Evolutionary conservation across 2,329 filamentous ascomycete species (phyloP), one percentile per base, ranked within the genome.

Genomic region (Fusarium sambucinum): DNA sequence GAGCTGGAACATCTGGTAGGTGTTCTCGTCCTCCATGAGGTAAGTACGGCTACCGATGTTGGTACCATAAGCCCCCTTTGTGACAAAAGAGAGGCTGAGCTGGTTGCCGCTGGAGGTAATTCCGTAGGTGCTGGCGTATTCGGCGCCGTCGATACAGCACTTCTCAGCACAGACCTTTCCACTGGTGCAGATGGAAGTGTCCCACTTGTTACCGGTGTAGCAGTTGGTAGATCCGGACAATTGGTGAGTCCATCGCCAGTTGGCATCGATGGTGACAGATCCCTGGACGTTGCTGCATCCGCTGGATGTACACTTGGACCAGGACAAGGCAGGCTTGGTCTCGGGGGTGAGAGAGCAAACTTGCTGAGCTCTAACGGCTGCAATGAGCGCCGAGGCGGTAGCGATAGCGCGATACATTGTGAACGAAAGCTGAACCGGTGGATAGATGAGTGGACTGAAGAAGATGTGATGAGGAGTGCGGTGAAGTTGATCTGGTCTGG

Each of bases 1-100:
- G 59, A 92, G 82, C 61, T 87, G 84, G 80, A 92, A 89, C 75
- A 86, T 84, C 80, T 91, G 80, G 78, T 92, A 92, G 61, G 85
- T 86, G 70, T 81, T 82, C 44, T 89, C 85, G 52, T 83, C 80
- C 70, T 85, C 84, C 81, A 92, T 86, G 66, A 92, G 83, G 77
- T 91, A 92, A 42, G 89, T 79, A 70, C 90, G 86, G 56, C 87
- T 81, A 25, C 83, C 84, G 45, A 86, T 74, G 74, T 86, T 86
- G 70, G 77, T 81, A 48, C 76, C 78, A 76, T 80, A 81, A 25
- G 73, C 68, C 71, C 81, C 79, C 71, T 85, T 80, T 65, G 85
- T 88, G 67, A 88, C 85, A 70, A 89, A 88, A 76, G 84, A 84
- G 66, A 89, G 79, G 71, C 78, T 85, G 69, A 89, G 79, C 60